These are phyloP conservation scores for Penicillium brasilianum DNA, from an alignment of 2,329 filamentous ascomycete species.

Conservation along the genomic window DNA sequence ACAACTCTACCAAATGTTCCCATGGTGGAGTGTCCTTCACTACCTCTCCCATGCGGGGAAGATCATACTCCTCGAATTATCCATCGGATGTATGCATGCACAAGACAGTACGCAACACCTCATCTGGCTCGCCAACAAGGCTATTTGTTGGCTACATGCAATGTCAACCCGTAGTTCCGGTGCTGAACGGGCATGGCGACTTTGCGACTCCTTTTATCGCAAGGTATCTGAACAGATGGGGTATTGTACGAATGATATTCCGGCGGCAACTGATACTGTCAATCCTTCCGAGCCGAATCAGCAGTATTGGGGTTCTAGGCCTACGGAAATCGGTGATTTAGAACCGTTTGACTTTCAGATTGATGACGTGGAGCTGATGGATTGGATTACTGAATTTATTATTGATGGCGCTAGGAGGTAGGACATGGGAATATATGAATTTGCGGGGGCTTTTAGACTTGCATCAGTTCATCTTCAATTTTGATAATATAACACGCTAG, in stretches of 20 bases:
- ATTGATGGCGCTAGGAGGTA: neutral
- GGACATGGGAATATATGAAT: too few species aligned
- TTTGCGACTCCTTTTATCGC: conserved; percentile 5
- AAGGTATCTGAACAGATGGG: conserved; percentile 1
- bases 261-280: neutral
- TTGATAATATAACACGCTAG: too few species aligned
- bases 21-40: conserved; percentile 3
- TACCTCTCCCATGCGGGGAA: conserved; percentile 2
- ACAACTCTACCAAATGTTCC: conserved; percentile 7
- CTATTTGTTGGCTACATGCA: conserved; percentile 2
- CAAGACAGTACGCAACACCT: neutral
- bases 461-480: neutral
- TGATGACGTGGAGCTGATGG: neutral
- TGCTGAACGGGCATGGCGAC: conserved; percentile 1
- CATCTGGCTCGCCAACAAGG: neutral
- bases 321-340: neutral
- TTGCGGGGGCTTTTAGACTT: neutral
- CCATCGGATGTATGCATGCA: neutral
- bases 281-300: neutral
- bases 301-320: neutral
- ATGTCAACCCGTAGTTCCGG: conserved; percentile 1
- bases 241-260: neutral
- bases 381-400: conserved; percentile 3
- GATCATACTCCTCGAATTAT: conserved; percentile 4
- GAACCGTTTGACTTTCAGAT: conserved; percentile 8